A percentile compares a stretch with the other conserved stretches of the same genome.
Conservation (phyloP, 192 early-diverging fungal genomes). For the Haplosporangium gracile region DNA sequence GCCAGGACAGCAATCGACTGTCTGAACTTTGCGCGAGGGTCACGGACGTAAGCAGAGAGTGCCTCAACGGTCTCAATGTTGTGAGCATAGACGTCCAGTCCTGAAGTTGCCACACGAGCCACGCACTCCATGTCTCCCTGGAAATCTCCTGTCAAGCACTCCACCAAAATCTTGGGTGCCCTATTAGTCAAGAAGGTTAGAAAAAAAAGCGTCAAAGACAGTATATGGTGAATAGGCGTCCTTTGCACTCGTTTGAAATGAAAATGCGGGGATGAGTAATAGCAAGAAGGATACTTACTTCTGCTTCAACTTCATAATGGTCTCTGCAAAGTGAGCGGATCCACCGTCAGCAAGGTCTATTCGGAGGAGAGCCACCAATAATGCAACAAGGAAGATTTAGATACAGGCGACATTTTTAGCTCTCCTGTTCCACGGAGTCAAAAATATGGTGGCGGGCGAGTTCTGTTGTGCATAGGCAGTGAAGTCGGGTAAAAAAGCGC, state of each 20-base stretch:
- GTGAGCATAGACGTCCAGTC: conserved; percentile 98
- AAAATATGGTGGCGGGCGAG: too few species aligned
- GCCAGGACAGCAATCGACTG: conserved; percentile 92
- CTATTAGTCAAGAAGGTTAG: conserved; percentile 46
- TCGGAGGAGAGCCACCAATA: conserved; percentile 6
- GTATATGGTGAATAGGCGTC: not conserved
- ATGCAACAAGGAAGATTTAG: not conserved
- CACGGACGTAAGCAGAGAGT: conserved; percentile 91
- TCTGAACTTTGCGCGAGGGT: conserved; percentile 90
- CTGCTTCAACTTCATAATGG: conserved; percentile 88
- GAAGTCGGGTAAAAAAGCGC: not conserved
- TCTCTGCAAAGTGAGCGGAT: conserved; percentile 92
- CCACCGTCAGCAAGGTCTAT: conserved; percentile 93
- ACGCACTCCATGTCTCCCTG: conserved; percentile 83
- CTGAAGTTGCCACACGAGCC: conserved; percentile 86
- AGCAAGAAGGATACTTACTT: conserved; percentile 64
- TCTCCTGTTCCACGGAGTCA: not conserved
- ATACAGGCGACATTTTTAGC: not conserved
- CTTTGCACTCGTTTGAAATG: not conserved
- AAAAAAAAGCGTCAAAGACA: conserved; percentile 13
- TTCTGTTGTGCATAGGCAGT: not conserved
- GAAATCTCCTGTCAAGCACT: conserved; percentile 97
- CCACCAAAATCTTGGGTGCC: conserved; percentile 93
- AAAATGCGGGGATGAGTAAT: not conserved
- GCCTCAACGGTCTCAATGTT: conserved; percentile 98